phyloP scores from a whole-genome alignment of 78 protist species.

The Speleostelium caveatum region DNA sequence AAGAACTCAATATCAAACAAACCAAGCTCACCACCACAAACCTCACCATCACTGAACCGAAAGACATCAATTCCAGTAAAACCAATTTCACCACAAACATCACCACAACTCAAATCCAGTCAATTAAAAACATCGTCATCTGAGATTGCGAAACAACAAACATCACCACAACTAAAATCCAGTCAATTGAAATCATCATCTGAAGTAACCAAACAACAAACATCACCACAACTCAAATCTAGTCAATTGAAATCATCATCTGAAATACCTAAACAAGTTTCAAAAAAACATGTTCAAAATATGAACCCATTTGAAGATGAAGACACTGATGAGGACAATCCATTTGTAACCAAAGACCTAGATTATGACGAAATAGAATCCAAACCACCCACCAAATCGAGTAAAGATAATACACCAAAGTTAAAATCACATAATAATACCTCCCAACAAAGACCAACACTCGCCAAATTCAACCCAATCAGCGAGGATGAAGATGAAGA shows the following conservation, averaged over 20 bases:
- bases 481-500: not conserved
- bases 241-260: too few relatives aligned
- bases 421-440: too few relatives aligned
- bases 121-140: not conserved
- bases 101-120: not conserved
- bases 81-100: not conserved
- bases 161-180: not conserved
- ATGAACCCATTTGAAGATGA: not conserved
- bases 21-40: too few relatives aligned
- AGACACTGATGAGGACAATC: not conserved
- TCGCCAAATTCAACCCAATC: not conserved
- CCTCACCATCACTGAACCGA: too few relatives aligned
- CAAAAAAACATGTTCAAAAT: not conserved
- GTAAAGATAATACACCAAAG: too few relatives aligned
- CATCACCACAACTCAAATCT: slow-evolving; percentile 9
- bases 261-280: too few relatives aligned
- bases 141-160: not conserved
- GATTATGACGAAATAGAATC: too few relatives aligned
- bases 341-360: slow-evolving; percentile 14
- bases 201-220: not conserved
- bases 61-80: too few relatives aligned
- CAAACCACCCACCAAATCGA: too few relatives aligned
- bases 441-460: too few relatives aligned
- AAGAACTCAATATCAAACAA: too few relatives aligned
- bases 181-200: not conserved